A percentile compares a stretch with the other conserved stretches of the same genome.
Conservation (phyloP, 2,329 filamentous ascomycete species). For the Didymosphaeria variabile region DNA sequence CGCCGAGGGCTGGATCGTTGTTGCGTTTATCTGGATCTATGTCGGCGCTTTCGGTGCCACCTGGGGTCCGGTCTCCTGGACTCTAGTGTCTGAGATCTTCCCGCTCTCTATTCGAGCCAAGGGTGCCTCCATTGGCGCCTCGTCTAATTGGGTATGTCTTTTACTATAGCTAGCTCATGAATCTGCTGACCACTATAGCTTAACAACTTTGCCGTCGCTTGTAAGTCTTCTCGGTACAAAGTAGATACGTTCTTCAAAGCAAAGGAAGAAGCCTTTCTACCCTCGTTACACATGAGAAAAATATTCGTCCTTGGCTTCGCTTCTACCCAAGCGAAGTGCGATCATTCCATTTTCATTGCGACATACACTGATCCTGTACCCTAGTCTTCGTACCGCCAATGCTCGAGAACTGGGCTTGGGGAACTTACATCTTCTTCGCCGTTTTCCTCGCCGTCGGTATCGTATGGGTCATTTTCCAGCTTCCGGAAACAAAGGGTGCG, state of each 20-base stretch:
- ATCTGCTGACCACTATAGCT: conserved; percentile 22
- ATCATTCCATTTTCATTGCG: no score
- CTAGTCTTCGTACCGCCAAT: conserved; percentile 43
- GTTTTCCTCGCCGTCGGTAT: conserved; percentile 37
- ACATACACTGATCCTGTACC: no score
- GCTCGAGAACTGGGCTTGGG: conserved; percentile 44
- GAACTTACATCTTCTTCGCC: conserved; percentile 53
- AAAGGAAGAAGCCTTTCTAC: no score
- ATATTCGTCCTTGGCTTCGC: no score
- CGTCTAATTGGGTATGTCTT: conserved; percentile 46
- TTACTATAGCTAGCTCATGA: background rate
- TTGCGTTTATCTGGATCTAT: conserved; percentile 44
- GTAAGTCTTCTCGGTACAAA: no score
- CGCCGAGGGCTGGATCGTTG: conserved; percentile 38
- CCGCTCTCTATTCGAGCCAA: conserved; percentile 50
- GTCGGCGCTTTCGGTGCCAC: conserved; percentile 40
- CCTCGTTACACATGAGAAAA: no score
- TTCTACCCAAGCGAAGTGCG: no score
- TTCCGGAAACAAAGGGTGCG: conserved; percentile 40
- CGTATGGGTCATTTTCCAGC: conserved; percentile 36
- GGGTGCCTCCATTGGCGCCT: conserved; percentile 47
- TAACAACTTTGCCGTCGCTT: conserved; percentile 51
- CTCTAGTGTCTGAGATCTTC: conserved; percentile 46
- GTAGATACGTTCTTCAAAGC: no score
- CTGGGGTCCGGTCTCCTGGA: conserved; percentile 42